These are phyloP conservation scores for Maudiozyma humilis DNA, from an alignment of 1,139 yeast genomes.

Conservation along the genomic window DNA sequence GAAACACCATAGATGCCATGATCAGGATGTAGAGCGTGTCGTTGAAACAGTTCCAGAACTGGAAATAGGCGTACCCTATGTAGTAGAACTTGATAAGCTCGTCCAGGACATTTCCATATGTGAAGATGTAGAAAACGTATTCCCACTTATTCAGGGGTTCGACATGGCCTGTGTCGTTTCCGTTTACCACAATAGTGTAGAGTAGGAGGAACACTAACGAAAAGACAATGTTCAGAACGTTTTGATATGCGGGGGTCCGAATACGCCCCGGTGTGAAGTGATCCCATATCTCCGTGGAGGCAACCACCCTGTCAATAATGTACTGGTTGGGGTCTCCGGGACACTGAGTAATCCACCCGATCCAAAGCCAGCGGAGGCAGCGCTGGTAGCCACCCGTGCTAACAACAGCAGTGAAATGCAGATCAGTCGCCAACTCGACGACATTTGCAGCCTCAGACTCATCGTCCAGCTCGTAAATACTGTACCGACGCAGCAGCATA, in stretches of 20 bases:
- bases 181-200: constrained; percentile 59
- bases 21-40: constrained; percentile 58
- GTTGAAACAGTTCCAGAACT: constrained; percentile 76
- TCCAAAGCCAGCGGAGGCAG: constrained; percentile 84
- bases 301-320: constrained; percentile 52
- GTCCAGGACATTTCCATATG: constrained; percentile 58
- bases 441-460: constrained; percentile 63
- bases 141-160: constrained; percentile 43
- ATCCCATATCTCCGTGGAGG: constrained; percentile 46
- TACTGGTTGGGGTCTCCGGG: constrained; percentile 62
- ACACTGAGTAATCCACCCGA: constrained; percentile 84
- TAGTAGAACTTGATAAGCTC: constrained; percentile 66
- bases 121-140: constrained; percentile 52
- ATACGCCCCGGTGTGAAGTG: constrained; percentile 80
- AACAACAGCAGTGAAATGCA: constrained; percentile 71
- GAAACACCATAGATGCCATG: constrained; percentile 44
- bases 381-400: constrained; percentile 77
- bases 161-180: constrained; percentile 31
- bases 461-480: constrained; percentile 53
- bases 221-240: constrained; percentile 57
- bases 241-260: constrained; percentile 79
- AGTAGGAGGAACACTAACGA: constrained; percentile 56
- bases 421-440: constrained; percentile 76
- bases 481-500: constrained; percentile 69
- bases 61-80: constrained; percentile 62